A percentile compares a stretch with the other conserved stretches of the same genome.
These are phyloP conservation scores for Verticillium tricorpus DNA, from an alignment of 2,329 filamentous ascomycete genomes.

Conservation along the genomic window DNA sequence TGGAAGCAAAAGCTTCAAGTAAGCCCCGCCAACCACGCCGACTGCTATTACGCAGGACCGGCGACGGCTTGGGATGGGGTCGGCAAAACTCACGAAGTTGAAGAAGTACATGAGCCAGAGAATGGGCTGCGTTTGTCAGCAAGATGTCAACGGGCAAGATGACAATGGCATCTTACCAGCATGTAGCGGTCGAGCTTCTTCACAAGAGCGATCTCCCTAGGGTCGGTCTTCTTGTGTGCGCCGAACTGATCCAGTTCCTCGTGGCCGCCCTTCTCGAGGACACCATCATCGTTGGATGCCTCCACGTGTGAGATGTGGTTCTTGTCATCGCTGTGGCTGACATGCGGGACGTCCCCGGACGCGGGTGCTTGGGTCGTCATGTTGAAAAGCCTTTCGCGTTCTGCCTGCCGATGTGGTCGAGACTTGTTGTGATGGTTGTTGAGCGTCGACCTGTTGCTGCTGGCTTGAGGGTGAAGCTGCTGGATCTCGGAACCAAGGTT, in stretches of 20 bases:
- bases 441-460: neutral
- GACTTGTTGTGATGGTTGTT: neutral
- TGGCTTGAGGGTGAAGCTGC: neutral
- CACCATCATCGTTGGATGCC: slow-evolving; percentile 6
- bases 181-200: slow-evolving; percentile 29
- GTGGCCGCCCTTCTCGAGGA: slow-evolving; percentile 9
- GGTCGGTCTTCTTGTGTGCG: slow-evolving; percentile 32
- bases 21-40: no score
- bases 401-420: neutral
- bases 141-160: neutral
- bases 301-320: slow-evolving; percentile 1
- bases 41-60: no score
- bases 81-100: slow-evolving; percentile 10
- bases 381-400: neutral
- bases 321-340: neutral
- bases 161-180: slow-evolving; percentile 14
- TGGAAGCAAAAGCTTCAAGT: neutral
- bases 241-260: slow-evolving; percentile 30
- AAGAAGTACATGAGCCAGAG: slow-evolving; percentile 18
- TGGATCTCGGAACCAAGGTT: neutral
- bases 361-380: neutral
- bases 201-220: slow-evolving; percentile 29
- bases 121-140: slow-evolving; percentile 5
- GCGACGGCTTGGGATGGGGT: neutral
- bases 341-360: neutral